phyloP scores from a whole-genome alignment of 805 yeast species.

The Candida succiphila region DNA sequence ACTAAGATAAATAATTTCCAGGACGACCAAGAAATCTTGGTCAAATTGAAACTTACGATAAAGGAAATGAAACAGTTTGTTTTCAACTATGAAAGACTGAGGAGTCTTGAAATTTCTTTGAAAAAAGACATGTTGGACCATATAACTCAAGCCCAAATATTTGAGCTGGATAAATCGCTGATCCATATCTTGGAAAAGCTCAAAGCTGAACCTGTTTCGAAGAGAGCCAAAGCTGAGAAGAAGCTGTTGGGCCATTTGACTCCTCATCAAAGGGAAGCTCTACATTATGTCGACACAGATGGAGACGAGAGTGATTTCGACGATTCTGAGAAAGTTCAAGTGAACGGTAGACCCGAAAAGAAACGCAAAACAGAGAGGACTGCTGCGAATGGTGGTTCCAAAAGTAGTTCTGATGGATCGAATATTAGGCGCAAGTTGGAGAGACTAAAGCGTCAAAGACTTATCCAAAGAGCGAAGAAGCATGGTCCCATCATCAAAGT shows the following conservation, averaged over 20 bases:
- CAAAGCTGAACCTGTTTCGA: background rate
- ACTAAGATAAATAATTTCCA: slow-evolving; percentile 38
- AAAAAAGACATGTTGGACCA: slow-evolving; percentile 16
- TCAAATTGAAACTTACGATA: slow-evolving; percentile 43
- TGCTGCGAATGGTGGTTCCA: too few relatives aligned
- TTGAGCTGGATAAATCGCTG: too few relatives aligned
- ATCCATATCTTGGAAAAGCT: background rate
- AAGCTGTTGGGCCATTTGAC: too few relatives aligned
- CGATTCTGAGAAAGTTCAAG: slow-evolving; percentile 13
- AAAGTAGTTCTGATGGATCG: too few relatives aligned
- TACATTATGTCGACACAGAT: slow-evolving; percentile 1
- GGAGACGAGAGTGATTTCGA: background rate
- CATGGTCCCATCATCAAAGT: slow-evolving; percentile 29
- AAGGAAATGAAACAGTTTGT: slow-evolving; percentile 32
- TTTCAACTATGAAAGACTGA: slow-evolving; percentile 28
- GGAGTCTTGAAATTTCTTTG: slow-evolving; percentile 21
- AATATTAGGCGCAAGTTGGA: too few relatives aligned
- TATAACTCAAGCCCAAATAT: slow-evolving; percentile 3
- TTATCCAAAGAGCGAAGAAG: slow-evolving; percentile 13
- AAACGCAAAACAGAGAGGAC: too few relatives aligned
- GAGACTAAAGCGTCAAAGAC: slow-evolving; percentile 17
- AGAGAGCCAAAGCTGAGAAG: too few relatives aligned
- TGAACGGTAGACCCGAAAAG: too few relatives aligned
- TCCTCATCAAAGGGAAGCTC: too few relatives aligned
- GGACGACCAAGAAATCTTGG: slow-evolving; percentile 39